These are phyloP conservation scores for Rheum nobile DNA, from an alignment of 148 eudicot species.

Conservation along the genomic window DNA sequence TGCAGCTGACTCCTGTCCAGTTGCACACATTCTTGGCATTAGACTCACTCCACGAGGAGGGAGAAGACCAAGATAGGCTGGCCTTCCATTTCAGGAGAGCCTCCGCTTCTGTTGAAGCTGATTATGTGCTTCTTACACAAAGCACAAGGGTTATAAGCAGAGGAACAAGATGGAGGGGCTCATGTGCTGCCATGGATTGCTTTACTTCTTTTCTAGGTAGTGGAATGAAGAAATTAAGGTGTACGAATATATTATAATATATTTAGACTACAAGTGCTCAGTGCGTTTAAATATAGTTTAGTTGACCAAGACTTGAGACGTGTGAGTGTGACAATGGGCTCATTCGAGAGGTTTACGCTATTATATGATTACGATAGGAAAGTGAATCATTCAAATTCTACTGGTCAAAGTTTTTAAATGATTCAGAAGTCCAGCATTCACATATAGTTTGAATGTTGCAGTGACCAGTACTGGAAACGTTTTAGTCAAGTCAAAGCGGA, in stretches of 20 bases:
- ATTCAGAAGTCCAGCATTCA: too few species aligned
- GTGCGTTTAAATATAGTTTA: neutral
- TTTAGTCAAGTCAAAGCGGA: too few species aligned
- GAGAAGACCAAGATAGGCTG: neutral
- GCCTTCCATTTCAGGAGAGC: conserved; percentile 6
- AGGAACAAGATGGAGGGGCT: neutral
- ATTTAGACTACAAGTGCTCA: neutral
- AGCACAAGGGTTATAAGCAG: neutral
- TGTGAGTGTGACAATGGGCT: too few species aligned
- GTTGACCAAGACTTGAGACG: neutral
- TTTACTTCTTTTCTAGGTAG: neutral
- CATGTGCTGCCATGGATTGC: neutral
- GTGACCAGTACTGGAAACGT: too few species aligned
- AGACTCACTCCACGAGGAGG: conserved; percentile 10
- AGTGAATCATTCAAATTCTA: too few species aligned
- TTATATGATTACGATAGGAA: too few species aligned
- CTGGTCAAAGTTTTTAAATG: too few species aligned
- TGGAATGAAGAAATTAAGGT: neutral
- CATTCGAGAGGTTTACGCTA: too few species aligned
- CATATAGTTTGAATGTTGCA: too few species aligned
- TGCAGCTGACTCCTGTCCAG: conserved; percentile 19
- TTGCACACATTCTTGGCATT: conserved; percentile 11
- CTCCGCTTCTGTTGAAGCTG: neutral
- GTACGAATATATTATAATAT: neutral
- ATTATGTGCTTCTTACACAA: neutral